phyloP scores from a whole-genome alignment of 495 filamentous ascomycete species.

The Choiromyces venosus region DNA sequence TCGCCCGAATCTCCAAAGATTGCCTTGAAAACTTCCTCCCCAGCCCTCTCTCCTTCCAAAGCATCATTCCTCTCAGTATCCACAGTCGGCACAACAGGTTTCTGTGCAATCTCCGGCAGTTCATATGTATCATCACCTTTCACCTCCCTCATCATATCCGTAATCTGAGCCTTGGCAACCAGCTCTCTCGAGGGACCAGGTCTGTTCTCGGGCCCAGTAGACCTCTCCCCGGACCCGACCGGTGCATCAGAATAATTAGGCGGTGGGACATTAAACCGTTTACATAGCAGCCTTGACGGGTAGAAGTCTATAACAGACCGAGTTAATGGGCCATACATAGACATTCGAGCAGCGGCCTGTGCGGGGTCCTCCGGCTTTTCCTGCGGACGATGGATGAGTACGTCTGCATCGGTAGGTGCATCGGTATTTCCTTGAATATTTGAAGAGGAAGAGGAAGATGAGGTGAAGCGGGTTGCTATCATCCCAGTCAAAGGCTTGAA shows the following conservation, averaged over 20 bases:
- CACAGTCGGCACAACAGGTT: conserved; percentile 47
- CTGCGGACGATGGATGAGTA: conserved; percentile 53
- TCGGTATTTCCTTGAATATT: conserved; percentile 41
- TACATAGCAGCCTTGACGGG: conserved; percentile 80
- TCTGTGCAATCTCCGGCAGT: conserved; percentile 20
- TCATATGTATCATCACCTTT: conserved; percentile 21
- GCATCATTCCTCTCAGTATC: conserved; percentile 82
- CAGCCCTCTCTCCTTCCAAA: conserved; percentile 70
- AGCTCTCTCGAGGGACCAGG: conserved; percentile 42
- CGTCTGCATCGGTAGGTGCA: conserved; percentile 41
- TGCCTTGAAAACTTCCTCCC: conserved; percentile 85
- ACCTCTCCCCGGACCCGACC: conserved; percentile 42
- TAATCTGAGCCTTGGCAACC: conserved; percentile 49
- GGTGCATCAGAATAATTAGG: conserved; percentile 45
- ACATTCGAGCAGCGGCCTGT: conserved; percentile 78
- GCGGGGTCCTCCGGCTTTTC: conserved; percentile 71
- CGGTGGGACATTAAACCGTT: conserved; percentile 73
- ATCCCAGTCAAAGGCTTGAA: conserved; percentile 86
- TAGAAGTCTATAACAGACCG: conserved; percentile 65
- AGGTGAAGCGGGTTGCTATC: conserved; percentile 90
- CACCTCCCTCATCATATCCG: conserved; percentile 52
- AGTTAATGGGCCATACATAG: conserved; percentile 90
- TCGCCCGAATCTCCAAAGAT: conserved; percentile 88
- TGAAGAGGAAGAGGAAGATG: conserved; percentile 53
- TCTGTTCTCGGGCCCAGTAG: conserved; percentile 31